Evolutionary conservation across 129 eudicot genomes (phyloP).

Genomic region (Helianthus tuberosus): DNA sequence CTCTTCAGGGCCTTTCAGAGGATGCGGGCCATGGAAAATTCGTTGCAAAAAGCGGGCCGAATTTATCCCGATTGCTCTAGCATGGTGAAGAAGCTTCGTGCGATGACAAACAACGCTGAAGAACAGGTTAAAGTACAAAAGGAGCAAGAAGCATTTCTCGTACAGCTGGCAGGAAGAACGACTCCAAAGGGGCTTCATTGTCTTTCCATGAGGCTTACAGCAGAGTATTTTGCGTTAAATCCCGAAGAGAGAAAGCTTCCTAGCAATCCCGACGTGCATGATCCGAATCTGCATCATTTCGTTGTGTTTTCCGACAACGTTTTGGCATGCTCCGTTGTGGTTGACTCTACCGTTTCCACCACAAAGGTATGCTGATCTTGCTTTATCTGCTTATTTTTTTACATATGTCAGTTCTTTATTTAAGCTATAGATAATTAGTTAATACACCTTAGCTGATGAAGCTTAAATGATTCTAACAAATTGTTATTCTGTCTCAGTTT

Average conservation of each 20-base stretch:
- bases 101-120: constrained; percentile 78
- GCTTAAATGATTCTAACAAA: no score
- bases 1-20: constrained; percentile 65
- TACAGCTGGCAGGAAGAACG: constrained; percentile 77
- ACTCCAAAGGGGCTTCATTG: constrained; percentile 89
- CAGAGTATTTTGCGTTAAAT: constrained; percentile 62
- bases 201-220: constrained; percentile 83
- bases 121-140: constrained; percentile 60
- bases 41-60: constrained; percentile 62
- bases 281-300: constrained; percentile 57
- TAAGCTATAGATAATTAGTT: no score
- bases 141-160: constrained; percentile 60
- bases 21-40: constrained; percentile 67
- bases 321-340: constrained; percentile 89
- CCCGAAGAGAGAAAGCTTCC: constrained; percentile 58
- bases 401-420: no score
- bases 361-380: constrained; percentile 62
- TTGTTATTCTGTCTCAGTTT: no score
- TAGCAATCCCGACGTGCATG: constrained; percentile 49
- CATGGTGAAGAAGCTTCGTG: constrained; percentile 77
- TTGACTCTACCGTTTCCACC: constrained; percentile 70
- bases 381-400: background rate
- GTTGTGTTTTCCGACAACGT: constrained; percentile 90
- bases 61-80: constrained; percentile 75
- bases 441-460: no score